phyloP scores from a whole-genome alignment of 176 grass and related monocot species.

The Carex littledalei region DNA sequence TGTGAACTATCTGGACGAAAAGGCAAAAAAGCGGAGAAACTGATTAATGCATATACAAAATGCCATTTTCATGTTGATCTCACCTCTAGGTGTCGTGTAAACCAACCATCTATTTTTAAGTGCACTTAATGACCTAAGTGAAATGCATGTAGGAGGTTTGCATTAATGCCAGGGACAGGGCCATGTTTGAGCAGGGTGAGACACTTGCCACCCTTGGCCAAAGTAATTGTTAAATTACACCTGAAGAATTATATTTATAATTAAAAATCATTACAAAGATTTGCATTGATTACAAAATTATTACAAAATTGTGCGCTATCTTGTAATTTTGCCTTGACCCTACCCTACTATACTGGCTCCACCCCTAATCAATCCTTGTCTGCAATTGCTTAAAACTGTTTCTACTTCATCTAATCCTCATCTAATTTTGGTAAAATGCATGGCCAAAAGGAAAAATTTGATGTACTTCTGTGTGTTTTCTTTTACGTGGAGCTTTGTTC shows the following conservation, averaged over 20 bases:
- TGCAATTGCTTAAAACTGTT: neutral
- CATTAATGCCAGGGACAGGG: neutral
- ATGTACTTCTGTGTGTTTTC: neutral
- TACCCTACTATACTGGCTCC: neutral
- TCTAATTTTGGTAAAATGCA: neutral
- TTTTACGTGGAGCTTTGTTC: neutral
- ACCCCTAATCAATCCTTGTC: neutral
- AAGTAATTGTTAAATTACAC: neutral
- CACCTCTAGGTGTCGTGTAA: neutral
- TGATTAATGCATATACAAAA: neutral
- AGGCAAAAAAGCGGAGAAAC: neutral
- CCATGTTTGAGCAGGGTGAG: neutral
- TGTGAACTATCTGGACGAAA: neutral
- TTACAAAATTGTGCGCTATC: neutral
- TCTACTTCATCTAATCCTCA: neutral
- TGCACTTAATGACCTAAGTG: neutral
- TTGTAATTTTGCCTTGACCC: neutral
- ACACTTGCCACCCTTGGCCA: neutral
- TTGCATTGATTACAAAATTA: neutral
- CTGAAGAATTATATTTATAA: neutral
- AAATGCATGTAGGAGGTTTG: neutral
- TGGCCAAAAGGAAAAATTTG: neutral
- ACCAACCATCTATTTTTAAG: neutral
- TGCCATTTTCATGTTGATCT: neutral
- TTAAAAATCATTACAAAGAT: neutral